Percentiles rank a stretch among this genome's conserved stretches.
phyloP scores from a whole-genome alignment of 371 early-diverging fungal species.

The Mucor racemosus region DNA sequence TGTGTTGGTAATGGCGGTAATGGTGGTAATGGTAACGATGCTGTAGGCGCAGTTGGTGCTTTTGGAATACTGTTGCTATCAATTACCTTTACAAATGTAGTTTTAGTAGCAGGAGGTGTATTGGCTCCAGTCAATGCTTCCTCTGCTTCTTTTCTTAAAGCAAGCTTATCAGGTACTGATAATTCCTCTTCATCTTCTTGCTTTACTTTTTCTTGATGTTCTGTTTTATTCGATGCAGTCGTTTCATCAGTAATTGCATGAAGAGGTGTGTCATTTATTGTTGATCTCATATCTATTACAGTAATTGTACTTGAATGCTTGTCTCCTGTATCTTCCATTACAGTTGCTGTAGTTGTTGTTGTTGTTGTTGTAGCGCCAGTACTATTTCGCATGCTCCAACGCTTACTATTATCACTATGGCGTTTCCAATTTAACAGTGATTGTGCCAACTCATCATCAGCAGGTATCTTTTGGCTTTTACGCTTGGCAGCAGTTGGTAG shows the following conservation, averaged over 20 bases:
- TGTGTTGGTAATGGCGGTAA: not conserved
- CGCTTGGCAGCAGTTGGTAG: not conserved
- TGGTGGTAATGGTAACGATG: not conserved
- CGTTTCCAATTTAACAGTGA: conserved; percentile 52
- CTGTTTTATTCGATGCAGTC: not conserved
- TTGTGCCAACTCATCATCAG: conserved; percentile 31
- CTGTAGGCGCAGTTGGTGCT: not conserved
- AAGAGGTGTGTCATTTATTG: not conserved
- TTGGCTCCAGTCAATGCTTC: conserved; percentile 6
- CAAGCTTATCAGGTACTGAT: conserved; percentile 16
- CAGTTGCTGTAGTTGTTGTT: not conserved
- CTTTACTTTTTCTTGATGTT: not conserved
- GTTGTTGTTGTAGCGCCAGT: not conserved
- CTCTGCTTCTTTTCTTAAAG: conserved; percentile 23
- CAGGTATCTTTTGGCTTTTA: conserved; percentile 2
- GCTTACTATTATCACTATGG: conserved; percentile 30
- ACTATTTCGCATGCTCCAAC: conserved; percentile 17
- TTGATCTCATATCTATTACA: conserved; percentile 20
- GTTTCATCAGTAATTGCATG: not conserved
- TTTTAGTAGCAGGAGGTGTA: not conserved
- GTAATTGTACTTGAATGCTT: conserved; percentile 21
- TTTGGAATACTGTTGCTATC: not conserved
- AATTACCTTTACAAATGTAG: not conserved
- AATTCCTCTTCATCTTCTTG: conserved; percentile 15
- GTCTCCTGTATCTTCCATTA: not conserved